Base-by-base conservation (phyloP, 208 protist species). In the Trypanosoma avium region DNA sequence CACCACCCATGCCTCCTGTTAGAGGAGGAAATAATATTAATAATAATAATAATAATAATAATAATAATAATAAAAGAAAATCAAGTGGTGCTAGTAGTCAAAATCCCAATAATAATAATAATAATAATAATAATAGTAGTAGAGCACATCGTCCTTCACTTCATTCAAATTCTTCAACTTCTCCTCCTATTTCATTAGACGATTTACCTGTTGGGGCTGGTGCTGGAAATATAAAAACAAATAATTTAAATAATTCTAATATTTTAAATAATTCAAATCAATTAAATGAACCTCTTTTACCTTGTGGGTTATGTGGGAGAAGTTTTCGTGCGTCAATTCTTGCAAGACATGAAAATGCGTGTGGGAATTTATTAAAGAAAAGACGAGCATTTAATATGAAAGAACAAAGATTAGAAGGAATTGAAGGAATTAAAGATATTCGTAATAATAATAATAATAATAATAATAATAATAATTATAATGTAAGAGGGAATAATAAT, bases 371-470 rank as follows among this genome's bases (percentile, higher is more conserved):
- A 46, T 75, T 76, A 24, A 89, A 91, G 74, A 77, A 77, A 2
- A 71, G 81, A 0, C 73, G 79, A 40, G 75, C 79, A 19, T 94
- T 96, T 53, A 74, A 96, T 69, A 81, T 83, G 76, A 86, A 78
- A 10, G 75, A 62, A 57, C 72, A 89, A 60, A 80, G 87, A 0
- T 40, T 90, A 56, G 81, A 88, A 2, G 85, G 84, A 2, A 79
- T 93, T 60, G 84, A 96, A 55, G 86, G 86, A 0, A 80, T 92
- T 50, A 46, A 82, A 15, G 79, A 85, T 46, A 77, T 84, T 10
- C 62, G 15, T 3, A 13, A 5, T 10, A 33, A 22, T 24, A 49
- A 52, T 15, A 49, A n/a, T 21, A 63, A 48, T 32, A 43, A 56
- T 43, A 54, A 35, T 36, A 70, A 67, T 13, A 63, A 49, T 53